Evolutionary conservation across 257 asterid species (phyloP).

Genomic region (Solanum arcanum): DNA sequence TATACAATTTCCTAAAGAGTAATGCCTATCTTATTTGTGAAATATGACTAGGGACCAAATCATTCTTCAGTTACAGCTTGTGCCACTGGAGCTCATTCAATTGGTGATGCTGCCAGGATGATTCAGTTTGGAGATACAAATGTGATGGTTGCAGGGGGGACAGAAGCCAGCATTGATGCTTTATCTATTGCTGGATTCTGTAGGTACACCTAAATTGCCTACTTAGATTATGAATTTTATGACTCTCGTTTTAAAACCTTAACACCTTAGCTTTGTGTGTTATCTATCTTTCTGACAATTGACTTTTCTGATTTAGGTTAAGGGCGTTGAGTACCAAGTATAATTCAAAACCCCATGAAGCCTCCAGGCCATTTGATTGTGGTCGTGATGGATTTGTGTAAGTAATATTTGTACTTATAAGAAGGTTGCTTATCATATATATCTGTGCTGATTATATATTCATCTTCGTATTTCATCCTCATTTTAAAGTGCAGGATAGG

Average conservation of each 20-base stretch:
- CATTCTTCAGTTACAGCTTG: slow-evolving; percentile 99
- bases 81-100: slow-evolving; percentile 96
- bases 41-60: slow-evolving; percentile 80
- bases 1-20: not conserved
- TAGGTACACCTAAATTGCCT: slow-evolving; percentile 34
- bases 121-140: slow-evolving; percentile 93
- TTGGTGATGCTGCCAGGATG: slow-evolving; percentile 96
- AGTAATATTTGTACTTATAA: slow-evolving; percentile 15
- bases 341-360: slow-evolving; percentile 60
- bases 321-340: slow-evolving; percentile 88
- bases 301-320: slow-evolving; percentile 36
- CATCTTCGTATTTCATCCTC: slow-evolving; percentile 2
- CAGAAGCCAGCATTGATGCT: slow-evolving; percentile 97
- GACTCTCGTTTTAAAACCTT: not conserved
- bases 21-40: slow-evolving; percentile 30
- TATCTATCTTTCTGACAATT: not conserved
- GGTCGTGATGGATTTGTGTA: slow-evolving; percentile 97
- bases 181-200: slow-evolving; percentile 96
- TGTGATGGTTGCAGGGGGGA: slow-evolving; percentile 98
- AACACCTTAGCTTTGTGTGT: not conserved
- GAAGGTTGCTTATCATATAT: not conserved
- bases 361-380: slow-evolving; percentile 91
- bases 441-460: not conserved
- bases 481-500: slow-evolving; percentile 61
- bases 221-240: not conserved